Evolutionary conservation across 352 stramenopile genomes (phyloP), one percentile per base, ranked within the genome.

Genomic region (Aphanomyces cochlioides): DNA sequence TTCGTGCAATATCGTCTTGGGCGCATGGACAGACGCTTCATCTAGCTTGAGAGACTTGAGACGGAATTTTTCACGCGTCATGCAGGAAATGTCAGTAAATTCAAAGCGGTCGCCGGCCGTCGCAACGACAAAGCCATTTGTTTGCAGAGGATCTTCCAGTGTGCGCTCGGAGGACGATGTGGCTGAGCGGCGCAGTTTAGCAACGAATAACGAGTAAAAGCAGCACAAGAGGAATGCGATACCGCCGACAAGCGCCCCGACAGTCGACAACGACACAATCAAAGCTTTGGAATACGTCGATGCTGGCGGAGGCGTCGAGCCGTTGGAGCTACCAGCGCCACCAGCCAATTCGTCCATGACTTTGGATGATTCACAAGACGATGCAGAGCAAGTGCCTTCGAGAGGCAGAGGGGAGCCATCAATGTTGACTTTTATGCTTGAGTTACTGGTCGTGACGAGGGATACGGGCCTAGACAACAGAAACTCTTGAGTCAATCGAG

Each of bases 331-430:
- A 3, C 75, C 69, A 19, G 75, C 75, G 47, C 5, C 58, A 73
- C 45, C 70, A 72, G 38, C 72, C 7, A 69, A 8, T 13, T 66
- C 21, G 10, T 66, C 37, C 28, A 56, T 28, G 6, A 69, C 63
- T 56, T 47, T 47, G 19, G 39, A 76, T 28, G 54, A 61, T 67
- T 93, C 82, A 53, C 85, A 93, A 4, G 83, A 81, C 5, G 85
- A 88, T 0, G 84, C 85, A 13, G 69, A 76, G 67, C 85, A 93
- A 12, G 78, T 84, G 7, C 83, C 85, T 13, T 79, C 78, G 17
- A 93, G 66, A 50, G 85, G 85, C 45, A 93, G 74, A 7, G 85
- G 85, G 37, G 85, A 84, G 47, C 74, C 84, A 70, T 90, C 78
- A 56, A 93, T 92, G 15, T 86, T 74, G 54, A 93, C 84, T 7